Evolutionary conservation across 495 filamentous ascomycete genomes (phyloP).

Genomic region (Cairneyella variabilis): DNA sequence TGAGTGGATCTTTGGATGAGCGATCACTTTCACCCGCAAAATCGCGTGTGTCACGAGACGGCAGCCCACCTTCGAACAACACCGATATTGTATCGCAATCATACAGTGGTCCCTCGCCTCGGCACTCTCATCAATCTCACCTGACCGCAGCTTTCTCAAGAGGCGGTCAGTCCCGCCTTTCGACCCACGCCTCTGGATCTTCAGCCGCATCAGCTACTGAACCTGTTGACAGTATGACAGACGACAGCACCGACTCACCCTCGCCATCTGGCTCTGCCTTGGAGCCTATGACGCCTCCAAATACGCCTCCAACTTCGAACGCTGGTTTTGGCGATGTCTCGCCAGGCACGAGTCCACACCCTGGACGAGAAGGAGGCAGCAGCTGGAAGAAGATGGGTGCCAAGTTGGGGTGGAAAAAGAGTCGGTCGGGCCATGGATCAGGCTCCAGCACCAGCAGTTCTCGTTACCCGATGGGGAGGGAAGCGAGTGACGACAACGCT

Average conservation of each 20-base stretch:
- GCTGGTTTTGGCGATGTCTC: conserved; percentile 24
- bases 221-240: conserved; percentile 31
- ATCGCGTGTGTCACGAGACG: conserved; percentile 15
- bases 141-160: conserved; percentile 21
- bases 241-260: conserved; percentile 47
- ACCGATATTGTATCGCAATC: conserved; percentile 31
- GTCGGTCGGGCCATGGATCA: conserved; percentile 30
- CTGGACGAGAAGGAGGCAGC: conserved; percentile 27
- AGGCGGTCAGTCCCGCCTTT: conserved; percentile 21
- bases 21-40: conserved; percentile 23
- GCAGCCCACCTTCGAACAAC: conserved; percentile 27
- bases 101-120: conserved; percentile 19
- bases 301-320: conserved; percentile 70
- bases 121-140: conserved; percentile 23
- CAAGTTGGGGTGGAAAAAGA: conserved; percentile 57
- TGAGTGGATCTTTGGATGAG: conserved; percentile 35
- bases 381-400: conserved; percentile 85
- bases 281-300: conserved; percentile 87
- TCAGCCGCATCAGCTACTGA: conserved; percentile 25
- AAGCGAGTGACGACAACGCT: conserved; percentile 27
- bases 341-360: conserved; percentile 19
- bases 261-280: conserved; percentile 40
- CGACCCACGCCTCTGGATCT: conserved; percentile 14
- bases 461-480: conserved; percentile 26
- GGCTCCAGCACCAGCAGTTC: conserved; percentile 24